These are phyloP conservation scores for Geoglossum cookeanum DNA, from an alignment of 2,329 filamentous ascomycete species.

Conservation along the genomic window DNA sequence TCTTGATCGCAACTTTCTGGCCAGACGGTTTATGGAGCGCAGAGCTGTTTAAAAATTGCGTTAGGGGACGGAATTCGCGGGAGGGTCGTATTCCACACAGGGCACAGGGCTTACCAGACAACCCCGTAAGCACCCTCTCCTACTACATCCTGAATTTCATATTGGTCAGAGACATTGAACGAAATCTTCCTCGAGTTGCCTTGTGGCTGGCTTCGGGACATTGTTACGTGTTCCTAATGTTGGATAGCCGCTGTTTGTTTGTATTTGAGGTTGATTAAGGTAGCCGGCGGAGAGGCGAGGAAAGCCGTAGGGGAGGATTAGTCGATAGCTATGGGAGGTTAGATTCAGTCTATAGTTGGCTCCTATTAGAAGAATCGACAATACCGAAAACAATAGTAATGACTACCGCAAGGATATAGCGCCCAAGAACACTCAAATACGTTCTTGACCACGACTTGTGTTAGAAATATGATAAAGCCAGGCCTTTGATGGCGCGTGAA, in stretches of 20 bases:
- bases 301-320: not conserved
- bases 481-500: not conserved
- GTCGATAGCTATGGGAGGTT: not conserved
- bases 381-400: not conserved
- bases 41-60: constrained; percentile 37
- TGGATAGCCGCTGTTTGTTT: not conserved
- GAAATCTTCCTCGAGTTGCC: constrained; percentile 75
- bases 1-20: constrained; percentile 99
- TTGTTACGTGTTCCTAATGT: constrained; percentile 3
- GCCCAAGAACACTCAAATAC: not conserved
- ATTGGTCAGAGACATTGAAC: constrained; percentile 98
- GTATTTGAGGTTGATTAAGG: not conserved
- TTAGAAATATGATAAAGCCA: not conserved
- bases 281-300: not conserved
- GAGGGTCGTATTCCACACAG: not conserved
- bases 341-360: not conserved
- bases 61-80: not conserved
- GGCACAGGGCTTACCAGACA: constrained; percentile 53
- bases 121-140: constrained; percentile 97
- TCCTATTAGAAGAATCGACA: not conserved
- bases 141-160: constrained; percentile 98
- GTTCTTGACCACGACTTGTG: not conserved
- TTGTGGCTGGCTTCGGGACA: constrained; percentile 20
- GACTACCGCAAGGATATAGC: not conserved
- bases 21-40: constrained; percentile 94